Base-by-base conservation (phyloP, 2,329 filamentous ascomycete species). In the Apiospora saccharicola region DNA sequence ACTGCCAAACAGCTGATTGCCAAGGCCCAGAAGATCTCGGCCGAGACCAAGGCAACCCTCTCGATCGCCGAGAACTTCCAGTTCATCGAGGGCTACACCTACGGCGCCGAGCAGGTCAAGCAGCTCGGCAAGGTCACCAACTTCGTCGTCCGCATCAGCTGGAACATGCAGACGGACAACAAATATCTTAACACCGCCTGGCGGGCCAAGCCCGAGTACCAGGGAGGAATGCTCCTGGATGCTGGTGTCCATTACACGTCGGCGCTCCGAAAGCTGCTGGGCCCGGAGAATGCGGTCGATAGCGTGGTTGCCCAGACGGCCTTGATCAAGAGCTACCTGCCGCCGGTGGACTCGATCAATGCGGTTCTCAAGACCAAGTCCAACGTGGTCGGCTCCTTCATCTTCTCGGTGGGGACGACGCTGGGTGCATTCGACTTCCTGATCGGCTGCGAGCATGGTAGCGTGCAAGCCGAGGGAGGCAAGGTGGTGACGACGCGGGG, bases 211-310 rank as follows among this genome's bases (percentile, higher is more conserved):
- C 93, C 93, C 1, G 85, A 88, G 70, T 89, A 94, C 79, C 92
- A 94, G 81, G 93, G 93, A 71, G 93, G 93, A 0, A 95, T 94
- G 79, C 80, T 95, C 71, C 88, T 95, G 2, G 93, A 95, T 78
- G 92, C 90, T 19, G 93, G 93, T 61, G 92, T 95, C 37, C 93
- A 95, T 80, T 91, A 89, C 73, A 84, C 91, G 8, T 93, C 93
- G 10, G 90, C 83, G 0, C 85, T 91, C 69, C 85, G 93, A 22
- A 80, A 88, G 44, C 78, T 95, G 57, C 82, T 94, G 2, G 84
- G 85, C 24, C 73, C 81, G 0, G 83, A 83, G 22, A 80, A 87
- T 67, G 82, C 85, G 12, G 82, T 88, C 41, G 80, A 82, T 16
- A 83, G 81, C 46, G 81, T 92, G 3, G 83, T 85, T 24, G 90